Evolutionary conservation across 768 basidiomycete species (phyloP).

Genomic region (Fibroporia radiculosa): DNA sequence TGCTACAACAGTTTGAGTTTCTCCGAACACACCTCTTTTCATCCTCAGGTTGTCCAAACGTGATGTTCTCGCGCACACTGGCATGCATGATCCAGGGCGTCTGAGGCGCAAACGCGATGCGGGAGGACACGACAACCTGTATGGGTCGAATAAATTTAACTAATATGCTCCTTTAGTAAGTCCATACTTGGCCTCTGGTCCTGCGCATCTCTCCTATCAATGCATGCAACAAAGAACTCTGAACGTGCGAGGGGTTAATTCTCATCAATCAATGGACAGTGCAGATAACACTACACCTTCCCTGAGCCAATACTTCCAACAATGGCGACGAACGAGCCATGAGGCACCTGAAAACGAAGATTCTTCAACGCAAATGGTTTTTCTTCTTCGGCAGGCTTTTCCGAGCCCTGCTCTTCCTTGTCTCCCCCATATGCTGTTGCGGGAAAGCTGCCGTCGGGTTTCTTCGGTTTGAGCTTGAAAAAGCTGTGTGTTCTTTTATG

Average conservation of each 20-base stretch:
- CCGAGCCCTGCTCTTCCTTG: conserved; percentile 8
- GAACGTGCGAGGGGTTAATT: too few species aligned
- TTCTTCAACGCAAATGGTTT: conserved; percentile 55
- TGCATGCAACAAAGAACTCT: conserved; percentile 69
- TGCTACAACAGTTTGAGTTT: background rate
- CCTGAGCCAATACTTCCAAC: conserved; percentile 70
- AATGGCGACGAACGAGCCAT: conserved; percentile 76
- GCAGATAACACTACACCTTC: conserved; percentile 34
- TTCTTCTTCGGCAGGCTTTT: conserved; percentile 22
- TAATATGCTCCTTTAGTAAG: background rate
- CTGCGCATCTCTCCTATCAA: conserved; percentile 81
- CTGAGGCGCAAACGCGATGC: conserved; percentile 53
- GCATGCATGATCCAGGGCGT: conserved; percentile 60
- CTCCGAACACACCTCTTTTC: conserved; percentile 35
- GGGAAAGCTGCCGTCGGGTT: background rate
- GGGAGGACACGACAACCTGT: conserved; percentile 37
- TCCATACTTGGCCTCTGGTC: conserved; percentile 40
- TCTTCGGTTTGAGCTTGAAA: too few species aligned
- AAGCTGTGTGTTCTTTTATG: too few species aligned
- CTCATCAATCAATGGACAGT: too few species aligned
- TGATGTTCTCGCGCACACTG: conserved; percentile 64
- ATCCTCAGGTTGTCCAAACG: conserved; percentile 63
- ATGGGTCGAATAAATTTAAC: conserved; percentile 22
- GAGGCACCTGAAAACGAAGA: conserved; percentile 60
- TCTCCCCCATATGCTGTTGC: conserved; percentile 4